Evolutionary conservation across 768 basidiomycete species (phyloP).

Genomic region (Arthromyces matolae): DNA sequence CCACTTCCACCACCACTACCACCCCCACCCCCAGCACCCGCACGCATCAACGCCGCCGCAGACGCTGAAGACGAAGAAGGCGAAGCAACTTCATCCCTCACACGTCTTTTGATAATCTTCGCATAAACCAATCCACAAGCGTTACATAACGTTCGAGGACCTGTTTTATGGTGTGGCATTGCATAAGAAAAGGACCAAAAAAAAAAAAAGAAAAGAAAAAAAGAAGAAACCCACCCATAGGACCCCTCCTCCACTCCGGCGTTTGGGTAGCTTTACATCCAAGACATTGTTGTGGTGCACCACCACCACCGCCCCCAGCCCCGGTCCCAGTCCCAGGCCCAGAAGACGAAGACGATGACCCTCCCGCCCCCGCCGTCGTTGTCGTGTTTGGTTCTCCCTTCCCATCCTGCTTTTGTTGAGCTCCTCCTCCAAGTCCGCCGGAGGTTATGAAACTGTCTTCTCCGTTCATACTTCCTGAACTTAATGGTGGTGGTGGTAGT

Average conservation of each 20-base stretch:
- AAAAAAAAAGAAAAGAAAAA: background rate
- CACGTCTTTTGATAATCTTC: too few species aligned
- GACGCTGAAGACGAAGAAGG: slow-evolving; percentile 1
- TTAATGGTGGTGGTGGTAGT: too few species aligned
- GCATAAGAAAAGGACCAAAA: background rate
- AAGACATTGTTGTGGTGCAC: slow-evolving; percentile 63
- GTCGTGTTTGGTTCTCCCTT: background rate
- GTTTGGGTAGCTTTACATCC: slow-evolving; percentile 83
- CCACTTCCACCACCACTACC: too few species aligned
- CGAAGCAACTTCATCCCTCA: slow-evolving; percentile 30
- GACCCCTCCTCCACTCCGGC: slow-evolving; percentile 84
- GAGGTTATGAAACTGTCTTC: too few species aligned
- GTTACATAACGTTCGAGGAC: slow-evolving; percentile 81
- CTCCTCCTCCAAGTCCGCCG: too few species aligned
- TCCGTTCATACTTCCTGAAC: too few species aligned
- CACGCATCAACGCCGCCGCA: too few species aligned
- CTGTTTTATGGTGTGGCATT: slow-evolving; percentile 28
- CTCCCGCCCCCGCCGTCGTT: background rate
- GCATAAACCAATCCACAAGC: slow-evolving; percentile 86
- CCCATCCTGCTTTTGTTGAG: too few species aligned
- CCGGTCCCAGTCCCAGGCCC: background rate
- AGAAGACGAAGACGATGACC: background rate
- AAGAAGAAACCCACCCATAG: slow-evolving; percentile 53
- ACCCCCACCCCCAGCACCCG: too few species aligned
- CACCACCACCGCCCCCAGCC: background rate